Evolutionary conservation across 2,329 filamentous ascomycete genomes (phyloP), one percentile per base, ranked within the genome.

Genomic region (Tolypocladium pustulatum): DNA sequence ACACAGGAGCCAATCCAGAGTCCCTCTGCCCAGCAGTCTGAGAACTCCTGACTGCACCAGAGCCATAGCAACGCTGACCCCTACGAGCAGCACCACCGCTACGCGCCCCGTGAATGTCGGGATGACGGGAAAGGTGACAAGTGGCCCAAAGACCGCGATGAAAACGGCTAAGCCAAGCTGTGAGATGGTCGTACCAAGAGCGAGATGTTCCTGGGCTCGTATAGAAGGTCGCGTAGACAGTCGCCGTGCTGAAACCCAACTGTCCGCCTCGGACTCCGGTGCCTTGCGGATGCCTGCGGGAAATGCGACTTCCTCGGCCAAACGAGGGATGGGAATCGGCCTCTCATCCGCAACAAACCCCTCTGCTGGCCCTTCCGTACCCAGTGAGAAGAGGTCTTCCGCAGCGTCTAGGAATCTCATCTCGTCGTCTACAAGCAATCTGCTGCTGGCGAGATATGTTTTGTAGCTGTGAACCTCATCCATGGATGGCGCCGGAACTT

Each of bases 391-490:
- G 15, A 88, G 75, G 62, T 88, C 85, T 6, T 79, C 72, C 15
- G 73, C 68, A 4, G 73, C 71, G 43, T 83, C 77, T 6, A 89
- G 76, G 65, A 89, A 89, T 4, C 75, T 75, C 2, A 78, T 77
- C 69, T 91, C 88, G 10, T 73, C 66, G 46, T 84, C 77, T 41
- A 80, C 79, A 54, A 90, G 79, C 8, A 82, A 80, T 37, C 75
- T 74, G 59, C 81, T 77, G 13, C 71, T 75, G 9, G 74, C 70
- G 51, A 89, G 79, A 71, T 84, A 89, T 8, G 71, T 65, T 49
- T 78, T 79, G 71, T 80, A 74, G 60, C 74, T 69, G 17, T 71
- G 62, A 25, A 69, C 72, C 56, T 89, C 84, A 12, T 75, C 70
- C 5, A 73, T 62, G 1, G 73, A 71, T 0, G 85, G 83, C 5